A percentile compares a stretch with the other conserved stretches of the same genome.
Conservation (phyloP, 73 alveolate genomes). For the Urostyla sp. region DNA sequence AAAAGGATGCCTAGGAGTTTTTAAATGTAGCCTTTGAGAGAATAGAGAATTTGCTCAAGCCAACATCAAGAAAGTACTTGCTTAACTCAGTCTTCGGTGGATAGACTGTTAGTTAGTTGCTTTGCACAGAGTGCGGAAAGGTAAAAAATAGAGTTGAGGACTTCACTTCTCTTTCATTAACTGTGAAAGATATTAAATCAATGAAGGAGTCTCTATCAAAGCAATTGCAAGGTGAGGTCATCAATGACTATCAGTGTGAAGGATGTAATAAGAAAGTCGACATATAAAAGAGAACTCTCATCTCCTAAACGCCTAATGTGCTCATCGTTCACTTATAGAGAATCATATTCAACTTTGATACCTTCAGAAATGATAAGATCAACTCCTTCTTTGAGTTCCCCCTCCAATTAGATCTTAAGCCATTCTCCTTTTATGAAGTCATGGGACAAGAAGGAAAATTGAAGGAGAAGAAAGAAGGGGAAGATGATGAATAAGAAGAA, state of each 20-base stretch:
- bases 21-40: constrained; percentile 79
- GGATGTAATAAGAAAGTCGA: constrained; percentile 63
- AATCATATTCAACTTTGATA: constrained; percentile 66
- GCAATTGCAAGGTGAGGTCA: constrained; percentile 63
- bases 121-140: constrained; percentile 69
- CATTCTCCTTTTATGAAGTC: constrained; percentile 50
- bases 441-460: constrained; percentile 45
- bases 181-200: constrained; percentile 60
- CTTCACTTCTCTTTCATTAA: constrained; percentile 66
- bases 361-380: constrained; percentile 56
- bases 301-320: constrained; percentile 74
- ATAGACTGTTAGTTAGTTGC: constrained; percentile 69
- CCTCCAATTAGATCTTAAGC: constrained; percentile 61
- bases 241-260: constrained; percentile 70
- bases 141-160: constrained; percentile 58
- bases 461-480: constrained; percentile 6
- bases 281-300: constrained; percentile 44
- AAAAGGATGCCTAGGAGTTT: constrained; percentile 84
- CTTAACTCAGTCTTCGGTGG: constrained; percentile 86
- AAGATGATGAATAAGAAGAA: constrained; percentile 23
- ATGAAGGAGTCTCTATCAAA: constrained; percentile 65
- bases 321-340: constrained; percentile 81
- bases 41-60: constrained; percentile 75
- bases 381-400: constrained; percentile 68
- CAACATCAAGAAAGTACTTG: constrained; percentile 81